phyloP scores from a whole-genome alignment of 345 rosid species.

The Reutealis trisperma region DNA sequence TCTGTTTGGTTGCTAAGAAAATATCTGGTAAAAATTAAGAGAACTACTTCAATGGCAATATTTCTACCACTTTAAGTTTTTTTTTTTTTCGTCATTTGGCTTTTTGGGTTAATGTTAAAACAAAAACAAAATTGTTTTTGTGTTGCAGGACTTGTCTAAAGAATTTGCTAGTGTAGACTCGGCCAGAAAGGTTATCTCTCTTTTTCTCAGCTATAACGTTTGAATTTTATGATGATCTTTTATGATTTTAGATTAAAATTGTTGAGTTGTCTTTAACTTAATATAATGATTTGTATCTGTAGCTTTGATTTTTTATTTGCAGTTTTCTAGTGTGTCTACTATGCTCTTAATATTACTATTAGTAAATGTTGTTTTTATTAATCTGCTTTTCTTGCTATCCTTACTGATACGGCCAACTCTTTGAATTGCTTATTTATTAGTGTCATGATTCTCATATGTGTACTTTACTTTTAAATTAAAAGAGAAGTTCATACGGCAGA shows the following conservation, averaged over 20 bases:
- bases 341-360: no score
- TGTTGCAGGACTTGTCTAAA: conserved; percentile 60
- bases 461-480: no score
- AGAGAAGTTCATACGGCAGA: background rate
- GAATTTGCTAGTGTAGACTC: conserved; percentile 57
- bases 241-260: no score
- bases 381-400: no score
- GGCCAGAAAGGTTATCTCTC: conserved; percentile 53
- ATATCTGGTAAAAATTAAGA: background rate
- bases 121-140: background rate
- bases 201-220: background rate
- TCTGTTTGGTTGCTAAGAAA: background rate
- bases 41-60: background rate
- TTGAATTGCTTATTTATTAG: background rate
- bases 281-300: no score
- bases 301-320: no score
- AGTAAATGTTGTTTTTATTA: no score
- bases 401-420: no score
- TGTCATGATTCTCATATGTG: no score
- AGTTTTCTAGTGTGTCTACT: no score
- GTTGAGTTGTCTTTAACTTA: no score
- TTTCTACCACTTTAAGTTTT: background rate
- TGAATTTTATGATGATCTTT: background rate
- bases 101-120: no score
- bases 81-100: background rate